These are phyloP conservation scores for Craterostigma plantagineum DNA, from an alignment of 257 asterid genomes.

Conservation along the genomic window DNA sequence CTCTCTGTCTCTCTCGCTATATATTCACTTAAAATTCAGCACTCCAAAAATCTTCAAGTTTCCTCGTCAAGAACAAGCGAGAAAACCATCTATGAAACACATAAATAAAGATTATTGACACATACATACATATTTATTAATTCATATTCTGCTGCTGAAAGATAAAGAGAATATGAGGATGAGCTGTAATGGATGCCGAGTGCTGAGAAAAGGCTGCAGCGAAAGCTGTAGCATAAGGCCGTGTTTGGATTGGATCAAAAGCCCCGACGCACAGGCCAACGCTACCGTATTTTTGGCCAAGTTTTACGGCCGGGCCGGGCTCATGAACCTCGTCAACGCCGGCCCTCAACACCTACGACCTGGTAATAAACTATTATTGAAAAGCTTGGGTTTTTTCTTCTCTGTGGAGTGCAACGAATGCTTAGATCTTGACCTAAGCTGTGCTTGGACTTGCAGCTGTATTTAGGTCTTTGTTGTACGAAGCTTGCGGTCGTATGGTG, in stretches of 20 bases:
- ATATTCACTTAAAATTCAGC: too few relatives aligned
- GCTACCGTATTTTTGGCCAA: slow-evolving; percentile 3
- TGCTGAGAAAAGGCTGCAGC: slow-evolving; percentile 3
- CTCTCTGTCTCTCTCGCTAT: neutral
- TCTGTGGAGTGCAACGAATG: neutral
- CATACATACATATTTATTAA: too few relatives aligned
- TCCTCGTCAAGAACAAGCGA: too few relatives aligned
- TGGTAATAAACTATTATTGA: slow-evolving; percentile 16
- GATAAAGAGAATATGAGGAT: neutral
- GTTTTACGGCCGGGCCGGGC: slow-evolving; percentile 7
- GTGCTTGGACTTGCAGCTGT: slow-evolving; percentile 21
- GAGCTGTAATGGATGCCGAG: slow-evolving; percentile 5
- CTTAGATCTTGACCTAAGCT: neutral
- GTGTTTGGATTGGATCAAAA: slow-evolving; percentile 4
- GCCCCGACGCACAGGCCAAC: slow-evolving; percentile 4
- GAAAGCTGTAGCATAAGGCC: slow-evolving; percentile 3
- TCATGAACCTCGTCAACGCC: slow-evolving; percentile 38
- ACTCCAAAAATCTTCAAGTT: too few relatives aligned
- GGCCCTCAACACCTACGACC: slow-evolving; percentile 65
- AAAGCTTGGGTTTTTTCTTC: neutral
- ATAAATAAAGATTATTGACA: too few relatives aligned
- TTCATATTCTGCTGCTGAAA: too few relatives aligned
- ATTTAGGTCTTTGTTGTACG: slow-evolving; percentile 58
- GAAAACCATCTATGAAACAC: too few relatives aligned
- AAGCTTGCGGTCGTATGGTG: slow-evolving; percentile 80